Percentiles rank a stretch among this genome's conserved stretches.
Evolutionary conservation across 2,329 filamentous ascomycete genomes (phyloP).

Genomic region (Trichophaea hybrida): DNA sequence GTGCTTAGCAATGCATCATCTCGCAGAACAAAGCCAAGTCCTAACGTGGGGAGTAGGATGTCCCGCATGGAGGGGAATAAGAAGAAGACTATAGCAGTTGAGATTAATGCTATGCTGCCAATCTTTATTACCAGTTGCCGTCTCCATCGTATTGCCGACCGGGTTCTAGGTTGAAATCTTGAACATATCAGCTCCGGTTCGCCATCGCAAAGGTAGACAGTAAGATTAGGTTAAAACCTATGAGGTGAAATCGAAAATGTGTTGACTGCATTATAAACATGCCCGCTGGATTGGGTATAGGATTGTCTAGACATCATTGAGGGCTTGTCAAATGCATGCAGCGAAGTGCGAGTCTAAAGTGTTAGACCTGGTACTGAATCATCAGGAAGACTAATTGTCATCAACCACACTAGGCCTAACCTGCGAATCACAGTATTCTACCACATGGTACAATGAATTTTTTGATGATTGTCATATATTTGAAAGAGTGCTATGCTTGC

Average conservation of each 20-base stretch:
- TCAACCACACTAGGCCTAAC: no score
- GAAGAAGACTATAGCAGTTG: slow-evolving; percentile 49
- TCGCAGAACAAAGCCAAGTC: slow-evolving; percentile 54
- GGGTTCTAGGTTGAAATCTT: slow-evolving; percentile 74
- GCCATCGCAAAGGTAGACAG: not conserved
- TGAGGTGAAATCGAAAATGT: slow-evolving; percentile 82
- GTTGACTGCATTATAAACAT: slow-evolving; percentile 55
- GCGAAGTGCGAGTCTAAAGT: not conserved
- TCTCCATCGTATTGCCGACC: slow-evolving; percentile 55
- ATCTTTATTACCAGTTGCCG: slow-evolving; percentile 59
- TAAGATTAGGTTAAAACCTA: slow-evolving; percentile 41
- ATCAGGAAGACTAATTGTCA: no score
- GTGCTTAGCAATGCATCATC: slow-evolving; percentile 76
- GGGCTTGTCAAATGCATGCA: slow-evolving; percentile 26
- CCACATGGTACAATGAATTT: no score
- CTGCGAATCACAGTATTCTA: no score
- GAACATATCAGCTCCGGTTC: slow-evolving; percentile 2
- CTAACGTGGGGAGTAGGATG: slow-evolving; percentile 47
- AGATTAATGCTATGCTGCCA: slow-evolving; percentile 42
- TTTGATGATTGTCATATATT: no score
- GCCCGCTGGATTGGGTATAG: slow-evolving; percentile 64
- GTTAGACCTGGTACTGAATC: no score
- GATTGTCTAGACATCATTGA: slow-evolving; percentile 78
- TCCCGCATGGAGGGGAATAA: slow-evolving; percentile 62
- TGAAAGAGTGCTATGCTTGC: no score